These are phyloP conservation scores for Podospora pseudocomata DNA, from an alignment of 495 filamentous ascomycete species.

Conservation along the genomic window DNA sequence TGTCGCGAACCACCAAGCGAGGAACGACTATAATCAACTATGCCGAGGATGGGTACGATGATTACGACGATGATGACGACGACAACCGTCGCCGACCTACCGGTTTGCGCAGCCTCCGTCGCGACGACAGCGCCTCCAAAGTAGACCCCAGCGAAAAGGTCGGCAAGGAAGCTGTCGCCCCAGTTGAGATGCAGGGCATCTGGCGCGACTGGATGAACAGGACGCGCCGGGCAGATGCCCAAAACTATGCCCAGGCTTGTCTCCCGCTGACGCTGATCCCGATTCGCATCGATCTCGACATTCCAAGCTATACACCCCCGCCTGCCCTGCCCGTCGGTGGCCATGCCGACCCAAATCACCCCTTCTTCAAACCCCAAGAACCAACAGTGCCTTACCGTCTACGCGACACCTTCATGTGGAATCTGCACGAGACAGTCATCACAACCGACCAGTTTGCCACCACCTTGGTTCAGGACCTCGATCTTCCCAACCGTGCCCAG, in stretches of 20 bases:
- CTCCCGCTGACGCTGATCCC: constrained; percentile 89
- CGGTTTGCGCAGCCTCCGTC: constrained; percentile 74
- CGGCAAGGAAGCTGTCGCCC: constrained; percentile 75
- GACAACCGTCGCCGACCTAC: constrained; percentile 66
- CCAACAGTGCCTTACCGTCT: constrained; percentile 76
- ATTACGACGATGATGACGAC: constrained; percentile 92
- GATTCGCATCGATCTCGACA: constrained; percentile 93
- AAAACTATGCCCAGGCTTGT: constrained; percentile 76
- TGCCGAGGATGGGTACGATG: constrained; percentile 90
- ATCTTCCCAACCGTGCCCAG: constrained; percentile 69
- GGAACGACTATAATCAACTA: constrained; percentile 97
- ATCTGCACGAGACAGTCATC: constrained; percentile 88
- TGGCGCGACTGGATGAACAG: constrained; percentile 95
- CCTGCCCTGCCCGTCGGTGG: constrained; percentile 67
- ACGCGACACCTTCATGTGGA: constrained; percentile 95
- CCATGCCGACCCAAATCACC: constrained; percentile 51
- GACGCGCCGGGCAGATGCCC: constrained; percentile 62
- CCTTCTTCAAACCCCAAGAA: constrained; percentile 74
- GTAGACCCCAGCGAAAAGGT: constrained; percentile 66
- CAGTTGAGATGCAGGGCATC: constrained; percentile 82
- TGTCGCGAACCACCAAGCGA: constrained; percentile 87
- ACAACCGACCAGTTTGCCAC: constrained; percentile 94
- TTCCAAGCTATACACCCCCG: constrained; percentile 70
- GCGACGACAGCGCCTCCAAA: constrained; percentile 64
- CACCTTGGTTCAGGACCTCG: constrained; percentile 87